Base-by-base conservation (phyloP, 805 yeast genomes). In the Starmerella geochares region DNA sequence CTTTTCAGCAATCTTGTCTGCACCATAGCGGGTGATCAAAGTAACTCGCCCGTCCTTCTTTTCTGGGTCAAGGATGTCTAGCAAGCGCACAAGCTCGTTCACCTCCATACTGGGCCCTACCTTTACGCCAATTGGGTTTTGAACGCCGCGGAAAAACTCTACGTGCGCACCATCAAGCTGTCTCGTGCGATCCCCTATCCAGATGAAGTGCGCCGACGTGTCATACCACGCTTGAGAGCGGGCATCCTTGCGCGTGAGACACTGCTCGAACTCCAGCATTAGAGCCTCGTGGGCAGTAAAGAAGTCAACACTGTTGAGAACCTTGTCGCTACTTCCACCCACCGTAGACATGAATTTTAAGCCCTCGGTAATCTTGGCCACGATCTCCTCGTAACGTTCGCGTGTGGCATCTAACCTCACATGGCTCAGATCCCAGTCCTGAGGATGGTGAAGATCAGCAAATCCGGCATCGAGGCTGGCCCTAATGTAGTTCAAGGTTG, bases 101-200 rank as follows among this genome's bases (percentile, higher is more conserved):
- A 62, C 62, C 28, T 60, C 53, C 64, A 69, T 70, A 3, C 69
- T 42, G n/a, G 73, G 74, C 4, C 73, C 73, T 1, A 69, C 72
- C 56, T 69, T 69, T 52, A 70, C 62, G 4, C 73, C 73, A 43
- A 69, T 66, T 3, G 73, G 73, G 53, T 69, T 69, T 53, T 60
- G 61, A 3, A 69, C 60, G 6, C 73, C 73, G 27, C 73, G 56
- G 62, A 69, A 69, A 53, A 66, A 69, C 60, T 69, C 73, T 21
- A 69, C 73, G 48, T 69, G 73, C n/a, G 74, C 73, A 16, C 73
- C 71, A 44, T 68, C 66, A 2, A 68, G 56, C 58, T 70, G 74
- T 10, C 73, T 58, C 1, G 73, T 69, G 28, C 73, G 63, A 52
- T 69, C 73, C 21, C 73, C 73, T 21, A 69, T 70, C 73, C 73